These are phyloP conservation scores for Hypomyces rosellus DNA, from an alignment of 2,329 filamentous ascomycete species.

Conservation along the genomic window DNA sequence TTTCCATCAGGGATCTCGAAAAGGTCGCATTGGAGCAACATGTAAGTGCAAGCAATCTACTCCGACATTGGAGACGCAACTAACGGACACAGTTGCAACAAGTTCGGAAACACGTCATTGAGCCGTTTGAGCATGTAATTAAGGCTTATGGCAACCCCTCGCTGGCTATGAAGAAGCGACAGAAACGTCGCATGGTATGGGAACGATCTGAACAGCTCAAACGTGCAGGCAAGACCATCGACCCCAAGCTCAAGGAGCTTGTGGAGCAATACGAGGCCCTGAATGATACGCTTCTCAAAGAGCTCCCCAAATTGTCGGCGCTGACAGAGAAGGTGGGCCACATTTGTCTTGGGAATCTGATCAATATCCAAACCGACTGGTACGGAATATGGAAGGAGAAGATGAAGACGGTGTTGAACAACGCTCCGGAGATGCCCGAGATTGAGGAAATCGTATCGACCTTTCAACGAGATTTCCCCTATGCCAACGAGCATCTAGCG, in stretches of 20 bases:
- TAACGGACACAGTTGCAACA: slow-evolving; percentile 43
- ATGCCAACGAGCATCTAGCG: slow-evolving; percentile 65
- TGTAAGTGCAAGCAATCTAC: slow-evolving; percentile 42
- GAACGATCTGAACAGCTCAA: slow-evolving; percentile 73
- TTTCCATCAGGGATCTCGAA: slow-evolving; percentile 79
- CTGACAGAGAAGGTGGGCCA: slow-evolving; percentile 80
- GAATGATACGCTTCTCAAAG: slow-evolving; percentile 88
- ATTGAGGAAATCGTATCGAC: slow-evolving; percentile 66
- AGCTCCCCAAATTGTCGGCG: slow-evolving; percentile 76
- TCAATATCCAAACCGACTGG: slow-evolving; percentile 80
- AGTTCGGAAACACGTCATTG: slow-evolving; percentile 76
- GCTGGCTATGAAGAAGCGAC: slow-evolving; percentile 86
- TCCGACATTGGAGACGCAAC: background rate
- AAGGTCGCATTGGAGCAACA: slow-evolving; percentile 79
- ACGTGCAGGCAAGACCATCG: slow-evolving; percentile 75
- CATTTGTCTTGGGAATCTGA: slow-evolving; percentile 74
- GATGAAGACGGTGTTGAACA: slow-evolving; percentile 66
- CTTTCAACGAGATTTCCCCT: slow-evolving; percentile 73
- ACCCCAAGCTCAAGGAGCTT: slow-evolving; percentile 76
- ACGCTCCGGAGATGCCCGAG: slow-evolving; percentile 55
- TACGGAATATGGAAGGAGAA: slow-evolving; percentile 78
- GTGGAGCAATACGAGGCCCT: slow-evolving; percentile 86
- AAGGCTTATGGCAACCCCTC: slow-evolving; percentile 78
- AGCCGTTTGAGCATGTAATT: slow-evolving; percentile 73
- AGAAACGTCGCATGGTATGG: slow-evolving; percentile 87